These are phyloP conservation scores for Narthecium ossifragum DNA, from an alignment of 106 monocot genomes.

Conservation along the genomic window DNA sequence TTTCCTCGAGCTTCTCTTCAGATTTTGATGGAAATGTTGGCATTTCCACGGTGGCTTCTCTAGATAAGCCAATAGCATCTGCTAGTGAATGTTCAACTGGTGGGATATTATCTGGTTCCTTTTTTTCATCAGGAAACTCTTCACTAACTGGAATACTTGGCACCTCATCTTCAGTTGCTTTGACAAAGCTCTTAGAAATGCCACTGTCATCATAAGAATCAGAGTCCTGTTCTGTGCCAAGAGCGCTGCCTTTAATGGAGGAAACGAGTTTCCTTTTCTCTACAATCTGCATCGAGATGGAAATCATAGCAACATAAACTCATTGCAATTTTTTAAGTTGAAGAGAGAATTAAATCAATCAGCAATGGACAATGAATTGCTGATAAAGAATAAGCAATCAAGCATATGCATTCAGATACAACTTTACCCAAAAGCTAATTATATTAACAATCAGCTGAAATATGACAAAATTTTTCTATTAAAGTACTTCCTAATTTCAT, in stretches of 20 bases:
- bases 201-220: conserved; percentile 13
- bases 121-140: conserved; percentile 2
- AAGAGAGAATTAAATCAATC: neutral
- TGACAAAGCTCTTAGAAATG: neutral
- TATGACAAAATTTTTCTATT: neutral
- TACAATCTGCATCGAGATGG: conserved; percentile 35
- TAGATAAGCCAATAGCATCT: conserved; percentile 22
- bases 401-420: too few relatives aligned
- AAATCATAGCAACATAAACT: neutral
- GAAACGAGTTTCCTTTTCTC: conserved; percentile 37
- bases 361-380: neutral
- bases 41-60: conserved; percentile 20
- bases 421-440: neutral
- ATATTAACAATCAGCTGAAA: neutral
- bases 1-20: conserved; percentile 17
- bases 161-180: conserved; percentile 8
- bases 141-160: neutral
- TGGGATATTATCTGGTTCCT: neutral
- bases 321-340: neutral
- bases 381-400: neutral
- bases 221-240: conserved; percentile 11
- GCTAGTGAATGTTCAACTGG: conserved; percentile 9
- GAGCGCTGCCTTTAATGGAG: conserved; percentile 16
- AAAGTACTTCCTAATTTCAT: too few relatives aligned
- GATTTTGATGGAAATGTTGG: conserved; percentile 5